Conservation (phyloP, 495 filamentous ascomycete genomes). For the Darksidea phi region DNA sequence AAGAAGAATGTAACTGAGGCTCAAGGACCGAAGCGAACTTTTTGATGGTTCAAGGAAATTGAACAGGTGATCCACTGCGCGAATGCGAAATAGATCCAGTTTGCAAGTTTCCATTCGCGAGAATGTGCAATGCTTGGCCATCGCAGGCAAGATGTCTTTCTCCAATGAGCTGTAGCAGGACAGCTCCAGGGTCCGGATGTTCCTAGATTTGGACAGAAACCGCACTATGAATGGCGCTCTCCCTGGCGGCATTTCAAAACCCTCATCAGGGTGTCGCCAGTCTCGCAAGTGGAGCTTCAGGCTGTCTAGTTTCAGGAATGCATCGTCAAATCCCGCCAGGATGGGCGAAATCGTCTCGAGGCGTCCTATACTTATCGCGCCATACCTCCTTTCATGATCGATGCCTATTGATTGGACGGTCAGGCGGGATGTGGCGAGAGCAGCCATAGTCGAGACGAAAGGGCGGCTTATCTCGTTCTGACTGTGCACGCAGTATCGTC, state of each 20-base stretch:
- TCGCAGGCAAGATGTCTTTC: conserved; percentile 13
- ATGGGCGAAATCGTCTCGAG: conserved; percentile 14
- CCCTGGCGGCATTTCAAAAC: conserved; percentile 13
- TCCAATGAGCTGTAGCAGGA: conserved; percentile 27
- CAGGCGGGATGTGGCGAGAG: conserved; percentile 18
- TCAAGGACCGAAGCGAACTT: conserved; percentile 5
- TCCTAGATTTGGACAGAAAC: conserved; percentile 18
- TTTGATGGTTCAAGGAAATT: conserved; percentile 8
- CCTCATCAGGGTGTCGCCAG: conserved; percentile 22
- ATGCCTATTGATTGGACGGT: conserved; percentile 6
- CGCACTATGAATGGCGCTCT: conserved; percentile 13
- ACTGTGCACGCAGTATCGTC: conserved; percentile 26
- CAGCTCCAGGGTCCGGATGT: conserved; percentile 4
- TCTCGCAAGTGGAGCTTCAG: conserved; percentile 21
- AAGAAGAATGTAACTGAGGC: conserved; percentile 9
- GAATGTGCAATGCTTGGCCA: conserved; percentile 16
- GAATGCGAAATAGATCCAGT: conserved; percentile 19
- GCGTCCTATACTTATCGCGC: conserved; percentile 24
- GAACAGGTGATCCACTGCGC: conserved; percentile 8
- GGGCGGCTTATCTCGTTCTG: conserved; percentile 32
- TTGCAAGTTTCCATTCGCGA: conserved; percentile 13
- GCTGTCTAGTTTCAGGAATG: conserved; percentile 8
- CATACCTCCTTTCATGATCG: neutral
- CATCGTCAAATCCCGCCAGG: conserved; percentile 8
- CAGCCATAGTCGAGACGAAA: conserved; percentile 25